Evolutionary conservation across 1,139 yeast species (phyloP), one percentile per base, ranked within the genome.

Genomic region (Geotrichum carabidarum): DNA sequence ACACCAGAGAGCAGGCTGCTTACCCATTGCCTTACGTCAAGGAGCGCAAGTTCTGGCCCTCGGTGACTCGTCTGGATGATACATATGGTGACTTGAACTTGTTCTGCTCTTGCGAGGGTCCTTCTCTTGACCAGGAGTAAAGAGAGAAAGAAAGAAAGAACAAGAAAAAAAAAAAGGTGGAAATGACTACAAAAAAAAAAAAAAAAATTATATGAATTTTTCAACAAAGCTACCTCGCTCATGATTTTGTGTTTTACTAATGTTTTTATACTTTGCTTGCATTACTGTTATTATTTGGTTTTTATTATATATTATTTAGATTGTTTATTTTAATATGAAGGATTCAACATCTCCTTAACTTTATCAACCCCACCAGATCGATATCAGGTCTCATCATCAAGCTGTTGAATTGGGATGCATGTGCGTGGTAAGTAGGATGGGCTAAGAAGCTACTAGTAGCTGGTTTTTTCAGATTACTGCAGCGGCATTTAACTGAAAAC

Each of bases 11-110:
- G 67, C 83, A 85, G 69, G 99, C 99, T 6, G 98, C 95, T 11
- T 93, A 82, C 71, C 98, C 99, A 56, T 76, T 89, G 60, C 81
- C 85, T 18, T 82, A 78, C 68, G 79, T 93, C 68, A 82, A 79
- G 68, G 74, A 76, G 40, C 78, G 84, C 69, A 93, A 93, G 73
- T 87, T 91, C 71, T 93, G 99, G 99, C 98, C 99, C 44, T 77
- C 91, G 1, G 96, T 90, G 47, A 80, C 96, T 14, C 82, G 98
- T 71, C 78, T 93, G 59, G 95, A 93, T 69, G 99, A 93, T 68
- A 84, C 95, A 9, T 91, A 84, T 66, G 99, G 99, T 61, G 99
- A 93, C 70, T 76, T 86, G 79, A 85, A 93, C 74, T 78, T 93
- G 72, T 78, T 91, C 74, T 93, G 99, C 74, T 90, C 96, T 35